phyloP scores from a whole-genome alignment of 108 stramenopile species.

The Fragilaria crotonensis region DNA sequence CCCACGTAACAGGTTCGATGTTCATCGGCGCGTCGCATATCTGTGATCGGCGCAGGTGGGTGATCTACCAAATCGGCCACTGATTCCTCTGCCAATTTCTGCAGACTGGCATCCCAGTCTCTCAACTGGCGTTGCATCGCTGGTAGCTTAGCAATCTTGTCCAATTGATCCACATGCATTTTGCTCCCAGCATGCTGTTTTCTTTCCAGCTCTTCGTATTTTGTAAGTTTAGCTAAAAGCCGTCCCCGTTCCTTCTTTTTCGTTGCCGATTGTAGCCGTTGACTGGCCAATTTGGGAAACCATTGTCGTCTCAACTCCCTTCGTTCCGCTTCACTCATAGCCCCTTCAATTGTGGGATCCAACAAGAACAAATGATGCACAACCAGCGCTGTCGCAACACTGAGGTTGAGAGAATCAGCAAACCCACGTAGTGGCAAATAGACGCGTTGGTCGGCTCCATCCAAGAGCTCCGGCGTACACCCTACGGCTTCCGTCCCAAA shows the following conservation, averaged over 20 bases:
- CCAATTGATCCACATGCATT: conserved; percentile 29
- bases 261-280: conserved; percentile 46
- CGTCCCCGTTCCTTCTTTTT: conserved; percentile 51
- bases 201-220: background rate
- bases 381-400: conserved; percentile 83
- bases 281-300: conserved; percentile 74
- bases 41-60: conserved; percentile 71
- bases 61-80: conserved; percentile 60
- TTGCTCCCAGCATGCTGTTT: conserved; percentile 14
- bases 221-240: conserved; percentile 26
- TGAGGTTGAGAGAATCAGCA: conserved; percentile 86
- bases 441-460: conserved; percentile 70
- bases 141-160: conserved; percentile 38
- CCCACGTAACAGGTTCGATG: conserved; percentile 71
- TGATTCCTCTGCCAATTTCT: conserved; percentile 20
- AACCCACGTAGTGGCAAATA: conserved; percentile 85
- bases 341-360: conserved; percentile 65
- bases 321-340: conserved; percentile 42
- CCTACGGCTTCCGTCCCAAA: conserved; percentile 90
- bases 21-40: conserved; percentile 77
- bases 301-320: conserved; percentile 44
- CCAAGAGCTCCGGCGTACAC: conserved; percentile 68
- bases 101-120: conserved; percentile 25
- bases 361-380: conserved; percentile 73
- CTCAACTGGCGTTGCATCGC: conserved; percentile 28